A percentile compares a stretch with the other conserved stretches of the same genome.
Conservation (phyloP, 1,139 yeast species). For the Meyerozyma athensensis region DNA sequence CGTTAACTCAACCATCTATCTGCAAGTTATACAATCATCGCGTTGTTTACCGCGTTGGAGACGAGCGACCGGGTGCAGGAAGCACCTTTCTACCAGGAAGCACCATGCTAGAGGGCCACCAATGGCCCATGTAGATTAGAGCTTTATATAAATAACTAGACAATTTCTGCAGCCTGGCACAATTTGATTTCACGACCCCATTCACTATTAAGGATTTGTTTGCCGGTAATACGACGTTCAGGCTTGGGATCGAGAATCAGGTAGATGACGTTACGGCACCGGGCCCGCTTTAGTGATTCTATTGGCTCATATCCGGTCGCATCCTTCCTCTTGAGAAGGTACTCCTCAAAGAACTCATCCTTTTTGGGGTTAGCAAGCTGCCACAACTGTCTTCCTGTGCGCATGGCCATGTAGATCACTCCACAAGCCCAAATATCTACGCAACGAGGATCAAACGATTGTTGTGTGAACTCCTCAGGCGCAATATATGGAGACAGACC, state of each 20-base stretch:
- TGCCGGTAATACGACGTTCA: conserved; percentile 76
- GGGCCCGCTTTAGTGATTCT: conserved; percentile 71
- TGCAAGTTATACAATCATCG: not conserved
- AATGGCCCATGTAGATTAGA: not conserved
- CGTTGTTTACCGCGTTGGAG: conserved; percentile 3
- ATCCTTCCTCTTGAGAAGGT: conserved; percentile 70
- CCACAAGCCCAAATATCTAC: conserved; percentile 98
- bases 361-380: conserved; percentile 67
- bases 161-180: conserved; percentile 58
- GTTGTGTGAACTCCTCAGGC: conserved; percentile 80
- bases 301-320: conserved; percentile 89
- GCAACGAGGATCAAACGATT: conserved; percentile 82
- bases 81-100: conserved; percentile 1
- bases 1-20: conserved; percentile 71
- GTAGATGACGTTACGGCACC: conserved; percentile 89
- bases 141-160: not conserved
- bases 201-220: conserved; percentile 84
- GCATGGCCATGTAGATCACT: conserved; percentile 96
- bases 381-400: conserved; percentile 95
- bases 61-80: conserved; percentile 3
- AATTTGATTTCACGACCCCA: conserved; percentile 90
- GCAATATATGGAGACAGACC: conserved; percentile 94
- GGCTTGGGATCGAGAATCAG: conserved; percentile 92
- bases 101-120: not conserved
- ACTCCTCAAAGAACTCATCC: conserved; percentile 76